Base-by-base conservation (phyloP, 2,329 filamentous ascomycete species). In the Hypoxylon sp. region DNA sequence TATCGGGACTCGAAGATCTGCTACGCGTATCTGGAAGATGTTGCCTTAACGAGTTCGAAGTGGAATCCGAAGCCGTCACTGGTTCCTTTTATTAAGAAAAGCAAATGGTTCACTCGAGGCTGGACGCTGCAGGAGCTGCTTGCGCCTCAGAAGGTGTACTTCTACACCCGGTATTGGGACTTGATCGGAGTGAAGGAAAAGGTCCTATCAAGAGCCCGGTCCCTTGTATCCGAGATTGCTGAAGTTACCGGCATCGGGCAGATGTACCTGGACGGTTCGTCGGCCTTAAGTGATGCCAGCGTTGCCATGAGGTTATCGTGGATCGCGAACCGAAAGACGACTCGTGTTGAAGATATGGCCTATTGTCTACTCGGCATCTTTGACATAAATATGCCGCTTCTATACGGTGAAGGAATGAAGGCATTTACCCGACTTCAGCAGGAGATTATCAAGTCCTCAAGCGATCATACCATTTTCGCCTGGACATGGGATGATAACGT, bases 391-490 rank as follows among this genome's bases (percentile, higher is more conserved):
- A 76, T 77, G 70, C 68, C 74, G 5, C 53, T 76, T 19, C 60
- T 75, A 1, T 76, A 76, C 24, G 74, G 75, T 10, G 74, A 76
- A 55, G 73, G 73, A 24, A 37, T 27, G 4, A 71, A 63, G 35
- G 71, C 73, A 2, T 75, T 74, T 44, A 55, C 59, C 19, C 56
- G 73, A 15, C 65, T 75, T 1, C 73, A 75, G 54, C 59, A 75
- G 10, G 72, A 75, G 46, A 76, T 76, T 19, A 64, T 75, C 31
- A 57, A 29, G 42, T 35, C 29, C 15, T 66, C 64, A 6, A 62
- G 72, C 31, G 75, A 77, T 46, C 73, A 76, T 10, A 71, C 72
- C 8, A 53, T 77, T 2, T 76, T 77, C 54, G 71, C 72, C n/a
- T 76, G 54, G 54, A 57, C 39, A 27, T 50, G 58, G 48, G 27